Evolutionary conservation across 495 filamentous ascomycete genomes (phyloP), one percentile per base, ranked within the genome.

Genomic region (Cudoniella acicularis): DNA sequence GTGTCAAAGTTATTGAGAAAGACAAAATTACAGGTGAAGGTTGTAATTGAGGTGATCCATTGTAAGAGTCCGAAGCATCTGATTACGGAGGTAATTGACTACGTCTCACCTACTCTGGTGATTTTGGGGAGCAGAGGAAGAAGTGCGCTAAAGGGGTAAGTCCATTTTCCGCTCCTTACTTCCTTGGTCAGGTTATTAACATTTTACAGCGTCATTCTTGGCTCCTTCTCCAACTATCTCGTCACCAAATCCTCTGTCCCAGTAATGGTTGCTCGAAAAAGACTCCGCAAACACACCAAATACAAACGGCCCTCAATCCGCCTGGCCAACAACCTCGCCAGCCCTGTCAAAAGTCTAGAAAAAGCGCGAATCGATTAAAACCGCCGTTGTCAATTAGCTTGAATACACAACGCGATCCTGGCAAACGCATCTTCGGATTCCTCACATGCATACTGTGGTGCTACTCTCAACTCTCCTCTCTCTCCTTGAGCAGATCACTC

Each of bases 181-280:
- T 9, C 16, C 9, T 8, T 8, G 8, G 8, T 41, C 36, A 41
- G 8, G 8, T 1, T 17, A 22, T 64, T 69, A 46, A 71, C 54
- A 48, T 3, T 60, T 58, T 24, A 36, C 61, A 94, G 91, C 65
- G 91, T 95, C 23, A 83, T 98, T 26, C 81, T 98, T 17, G 94
- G 94, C 17, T 96, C 92, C 1, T 98, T 98, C 72, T 93, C 89
- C 54, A 97, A 96, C 69, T 98, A 98, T 69, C 80, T 98, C 10
- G 90, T 98, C 23, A 92, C 90, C 45, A 96, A 97, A 73, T 92
- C 88, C 52, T 95, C 90, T 6, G 91, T 96, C n/a, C 94, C 94
- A 0, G 91, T 95, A 24, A 95, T 96, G 91, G 89, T 95, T 18
- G 91, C 90, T 1, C 80, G 90, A 23, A 92, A 90, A 76, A 86